These are phyloP conservation scores for Fagus crenata DNA, from an alignment of 306 rosid species.

Conservation along the genomic window DNA sequence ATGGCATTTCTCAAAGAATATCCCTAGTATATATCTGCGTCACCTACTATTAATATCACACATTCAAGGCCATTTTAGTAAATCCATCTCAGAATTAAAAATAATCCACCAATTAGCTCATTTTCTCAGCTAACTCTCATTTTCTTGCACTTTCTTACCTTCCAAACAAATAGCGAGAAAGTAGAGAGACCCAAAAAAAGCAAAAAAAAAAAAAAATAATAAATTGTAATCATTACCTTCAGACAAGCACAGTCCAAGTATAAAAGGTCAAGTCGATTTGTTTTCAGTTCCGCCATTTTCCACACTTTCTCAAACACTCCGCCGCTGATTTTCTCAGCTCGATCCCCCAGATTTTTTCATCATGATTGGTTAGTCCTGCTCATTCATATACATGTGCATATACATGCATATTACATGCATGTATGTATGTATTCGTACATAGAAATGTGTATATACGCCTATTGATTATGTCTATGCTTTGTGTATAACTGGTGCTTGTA, in stretches of 20 bases:
- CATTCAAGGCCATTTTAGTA: constrained; percentile 37
- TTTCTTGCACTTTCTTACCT: constrained; percentile 42
- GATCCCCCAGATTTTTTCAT: background rate
- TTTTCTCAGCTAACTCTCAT: constrained; percentile 9
- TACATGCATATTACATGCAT: background rate
- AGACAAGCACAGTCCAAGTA: constrained; percentile 19
- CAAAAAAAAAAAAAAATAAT: no score
- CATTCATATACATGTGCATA: background rate
- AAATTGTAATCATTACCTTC: background rate
- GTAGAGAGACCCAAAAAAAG: background rate
- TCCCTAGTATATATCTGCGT: constrained; percentile 19
- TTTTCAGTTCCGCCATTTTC: constrained; percentile 33
- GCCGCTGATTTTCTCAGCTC: constrained; percentile 31
- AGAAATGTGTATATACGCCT: background rate
- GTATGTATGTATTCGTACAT: background rate
- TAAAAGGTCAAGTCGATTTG: constrained; percentile 30
- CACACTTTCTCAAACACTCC: constrained; percentile 34
- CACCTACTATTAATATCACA: background rate
- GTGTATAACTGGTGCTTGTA: background rate
- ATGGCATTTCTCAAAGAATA: constrained; percentile 27
- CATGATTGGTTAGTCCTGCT: constrained; percentile 28
- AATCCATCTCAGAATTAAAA: background rate
- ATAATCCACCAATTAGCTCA: background rate
- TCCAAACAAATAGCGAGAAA: constrained; percentile 29
- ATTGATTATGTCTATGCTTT: background rate